Base-by-base conservation (phyloP, 2,329 filamentous ascomycete genomes). In the Malbranchea zuffiana region DNA sequence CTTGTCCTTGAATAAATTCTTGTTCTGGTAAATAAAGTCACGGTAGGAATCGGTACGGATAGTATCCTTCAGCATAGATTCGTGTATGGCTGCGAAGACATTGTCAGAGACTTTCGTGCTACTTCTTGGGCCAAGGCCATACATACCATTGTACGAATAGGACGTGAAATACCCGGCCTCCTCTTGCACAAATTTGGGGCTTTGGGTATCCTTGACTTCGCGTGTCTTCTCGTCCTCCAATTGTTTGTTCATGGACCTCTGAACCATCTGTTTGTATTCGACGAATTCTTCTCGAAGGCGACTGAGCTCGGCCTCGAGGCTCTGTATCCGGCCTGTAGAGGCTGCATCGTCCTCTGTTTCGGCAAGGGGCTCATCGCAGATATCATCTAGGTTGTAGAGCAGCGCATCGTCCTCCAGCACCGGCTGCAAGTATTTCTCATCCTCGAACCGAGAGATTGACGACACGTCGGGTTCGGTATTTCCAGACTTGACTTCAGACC, bases 11-110 rank as follows among this genome's bases (percentile, higher is more conserved):
- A 95, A 94, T 3, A 94, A 65, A 47, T 84, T 68, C 59, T 93
- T 90, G 65, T 95, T 85, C 47, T 78, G 75, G 63, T 95, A 94
- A 52, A 95, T 86, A 56, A 95, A 94, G 61, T 96, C 86, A 30
- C 87, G 78, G 62, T 96, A 96, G 3, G 84, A 80, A 51, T 94
- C 82, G 7, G 87, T 96, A 35, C 87, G 80, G 26, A 94, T 71
- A 0, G 74, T 69, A 53, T 96, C 87, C 57, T 94, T 93, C 44
- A 96, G 72, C 87, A 96, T 96, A 5, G 82, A 86, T 55, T 94
- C 85, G 57, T 96, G 87, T 39, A 96, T 95, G 40, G 85, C 83
- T 82, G 54, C n/a, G 12, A 25, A 25, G n/a, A 15, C 11, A 12
- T 33, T 24, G 39, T 30, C 17, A 35, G 24, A 17, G 20, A 24